Percentiles rank a stretch among this genome's conserved stretches.
These are phyloP conservation scores for Pelargonium cotyledonis DNA, from an alignment of 441 rosid genomes.

Conservation along the genomic window DNA sequence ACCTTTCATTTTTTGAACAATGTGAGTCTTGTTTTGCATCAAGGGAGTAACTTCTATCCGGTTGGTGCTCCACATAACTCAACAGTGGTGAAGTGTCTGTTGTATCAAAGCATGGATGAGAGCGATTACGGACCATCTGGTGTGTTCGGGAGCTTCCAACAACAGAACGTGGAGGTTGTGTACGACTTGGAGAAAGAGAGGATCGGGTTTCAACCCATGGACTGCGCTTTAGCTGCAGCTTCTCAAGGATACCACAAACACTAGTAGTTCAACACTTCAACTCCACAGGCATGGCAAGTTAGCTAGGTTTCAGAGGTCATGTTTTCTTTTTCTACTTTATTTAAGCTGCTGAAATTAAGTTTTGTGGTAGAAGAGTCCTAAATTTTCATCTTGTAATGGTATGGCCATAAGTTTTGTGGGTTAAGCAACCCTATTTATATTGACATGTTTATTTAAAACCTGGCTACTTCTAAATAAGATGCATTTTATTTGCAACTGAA, in stretches of 20 bases:
- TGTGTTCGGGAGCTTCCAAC: constrained; percentile 78
- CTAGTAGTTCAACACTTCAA: neutral
- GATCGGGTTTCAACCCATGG: constrained; percentile 67
- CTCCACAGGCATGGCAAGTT: no score
- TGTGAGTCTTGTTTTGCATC: constrained; percentile 56
- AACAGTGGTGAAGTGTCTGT: constrained; percentile 56
- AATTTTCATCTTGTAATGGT: no score
- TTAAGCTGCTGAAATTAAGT: no score
- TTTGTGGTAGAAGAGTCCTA: no score
- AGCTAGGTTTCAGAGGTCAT: no score
- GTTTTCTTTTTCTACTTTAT: no score
- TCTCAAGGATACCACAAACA: constrained; percentile 41
- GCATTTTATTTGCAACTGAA: no score
- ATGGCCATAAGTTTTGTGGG: no score
- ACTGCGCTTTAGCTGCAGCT: constrained; percentile 56
- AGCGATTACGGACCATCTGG: constrained; percentile 68
- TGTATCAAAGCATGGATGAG: constrained; percentile 66
- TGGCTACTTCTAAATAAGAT: no score
- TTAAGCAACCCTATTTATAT: no score
- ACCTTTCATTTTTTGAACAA: constrained; percentile 67
- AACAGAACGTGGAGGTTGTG: constrained; percentile 64
- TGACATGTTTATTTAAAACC: no score
- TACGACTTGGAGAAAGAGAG: constrained; percentile 74
- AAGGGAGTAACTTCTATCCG: constrained; percentile 54
- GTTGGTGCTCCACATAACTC: constrained; percentile 65